A percentile compares a stretch with the other conserved stretches of the same genome.
Conservation (phyloP, 1,284 basidiomycete genomes). For the Leccinum pachyderme region DNA sequence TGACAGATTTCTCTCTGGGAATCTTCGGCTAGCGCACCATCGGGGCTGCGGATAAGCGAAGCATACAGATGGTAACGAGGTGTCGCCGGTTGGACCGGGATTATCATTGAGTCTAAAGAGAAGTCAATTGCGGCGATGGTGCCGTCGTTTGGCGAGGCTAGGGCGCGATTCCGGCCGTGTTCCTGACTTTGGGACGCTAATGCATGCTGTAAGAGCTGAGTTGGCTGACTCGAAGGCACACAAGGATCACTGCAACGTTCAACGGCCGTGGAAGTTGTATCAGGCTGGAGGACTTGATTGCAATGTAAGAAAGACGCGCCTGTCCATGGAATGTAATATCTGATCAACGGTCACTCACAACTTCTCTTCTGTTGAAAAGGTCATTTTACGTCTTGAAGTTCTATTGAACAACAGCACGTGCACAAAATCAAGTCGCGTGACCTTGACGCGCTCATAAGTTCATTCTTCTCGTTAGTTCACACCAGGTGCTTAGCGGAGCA, state of each 20-base stretch:
- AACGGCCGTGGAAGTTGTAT: conserved; percentile 3
- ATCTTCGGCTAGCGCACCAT: conserved; percentile 30
- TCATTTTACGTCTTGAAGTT: not conserved
- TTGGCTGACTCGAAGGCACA: conserved; percentile 25
- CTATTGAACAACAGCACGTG: conserved; percentile 11
- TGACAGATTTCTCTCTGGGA: conserved; percentile 51
- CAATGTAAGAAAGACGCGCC: conserved; percentile 29
- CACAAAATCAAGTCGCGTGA: conserved; percentile 34
- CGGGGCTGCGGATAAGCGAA: conserved; percentile 42
- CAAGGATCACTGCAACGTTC: conserved; percentile 22
- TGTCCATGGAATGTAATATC: conserved; percentile 18
- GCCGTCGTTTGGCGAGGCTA: conserved; percentile 16
- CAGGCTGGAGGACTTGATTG: conserved; percentile 11
- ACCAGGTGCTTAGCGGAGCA: conserved; percentile 29
- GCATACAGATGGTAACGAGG: conserved; percentile 56
- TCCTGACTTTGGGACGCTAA: conserved; percentile 22
- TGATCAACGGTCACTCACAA: not conserved
- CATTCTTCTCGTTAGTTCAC: conserved; percentile 12
- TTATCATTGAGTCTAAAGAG: conserved; percentile 27
- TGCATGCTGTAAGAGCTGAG: conserved; percentile 36
- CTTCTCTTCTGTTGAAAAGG: not conserved
- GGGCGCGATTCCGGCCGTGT: conserved; percentile 7
- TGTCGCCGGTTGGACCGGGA: conserved; percentile 22
- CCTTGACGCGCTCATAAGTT: conserved; percentile 19
- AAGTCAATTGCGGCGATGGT: conserved; percentile 15